Percentiles rank a stretch among this genome's conserved stretches.
Conservation (phyloP, 2,329 filamentous ascomycete genomes). For the Cercospora janseana region DNA sequence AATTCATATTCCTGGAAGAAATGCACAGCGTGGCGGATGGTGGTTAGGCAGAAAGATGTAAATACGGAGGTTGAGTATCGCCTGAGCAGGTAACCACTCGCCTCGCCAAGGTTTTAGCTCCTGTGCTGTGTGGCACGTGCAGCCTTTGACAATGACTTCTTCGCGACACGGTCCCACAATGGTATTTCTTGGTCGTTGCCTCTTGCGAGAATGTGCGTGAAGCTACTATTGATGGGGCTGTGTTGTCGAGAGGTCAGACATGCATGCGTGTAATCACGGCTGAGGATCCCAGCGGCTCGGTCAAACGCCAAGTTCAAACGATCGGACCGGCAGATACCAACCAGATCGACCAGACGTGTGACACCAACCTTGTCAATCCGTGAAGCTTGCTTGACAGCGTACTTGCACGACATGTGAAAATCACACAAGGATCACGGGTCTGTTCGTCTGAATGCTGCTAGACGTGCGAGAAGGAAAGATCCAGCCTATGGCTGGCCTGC, state of each 20-base stretch:
- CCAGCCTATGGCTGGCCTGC: no score
- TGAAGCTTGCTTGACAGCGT: slow-evolving; percentile 10
- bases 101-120: slow-evolving; percentile 6
- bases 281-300: slow-evolving; percentile 6
- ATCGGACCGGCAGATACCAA: slow-evolving; percentile 14
- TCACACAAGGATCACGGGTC: neutral
- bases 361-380: slow-evolving; percentile 18
- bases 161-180: neutral
- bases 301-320: slow-evolving; percentile 16
- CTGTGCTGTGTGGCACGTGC: slow-evolving; percentile 12
- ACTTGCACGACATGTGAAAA: neutral
- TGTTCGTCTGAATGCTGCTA: no score
- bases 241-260: neutral
- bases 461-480: no score
- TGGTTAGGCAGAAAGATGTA: neutral
- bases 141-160: neutral
- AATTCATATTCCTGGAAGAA: no score
- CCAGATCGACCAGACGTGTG: slow-evolving; percentile 16
- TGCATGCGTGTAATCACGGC: slow-evolving; percentile 3
- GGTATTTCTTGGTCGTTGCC: neutral
- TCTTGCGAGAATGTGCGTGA: neutral
- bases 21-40: no score
- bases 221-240: neutral
- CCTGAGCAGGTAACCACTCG: slow-evolving; percentile 6
- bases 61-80: slow-evolving; percentile 2